Evolutionary conservation across 192 early-diverging fungal species (phyloP).

Genomic region (Backusella psychrophila): DNA sequence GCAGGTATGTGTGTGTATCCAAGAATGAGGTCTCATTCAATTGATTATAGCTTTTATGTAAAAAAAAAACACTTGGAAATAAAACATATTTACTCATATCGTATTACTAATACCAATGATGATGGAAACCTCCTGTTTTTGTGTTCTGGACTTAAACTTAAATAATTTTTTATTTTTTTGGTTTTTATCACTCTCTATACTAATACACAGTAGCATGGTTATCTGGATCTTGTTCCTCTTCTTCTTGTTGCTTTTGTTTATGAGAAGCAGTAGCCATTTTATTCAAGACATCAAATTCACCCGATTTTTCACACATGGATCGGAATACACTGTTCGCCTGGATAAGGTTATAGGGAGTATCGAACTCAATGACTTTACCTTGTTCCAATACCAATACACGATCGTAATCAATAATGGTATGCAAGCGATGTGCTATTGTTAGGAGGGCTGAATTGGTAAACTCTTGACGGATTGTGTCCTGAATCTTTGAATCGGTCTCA

Average conservation of each 20-base stretch:
- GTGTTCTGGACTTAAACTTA: too few relatives aligned
- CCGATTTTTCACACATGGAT: constrained; percentile 80
- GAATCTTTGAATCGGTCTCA: constrained; percentile 80
- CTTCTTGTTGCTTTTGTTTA: background rate
- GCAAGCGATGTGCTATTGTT: constrained; percentile 52
- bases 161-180: background rate
- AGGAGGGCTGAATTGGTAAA: constrained; percentile 62
- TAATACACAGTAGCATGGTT: constrained; percentile 1
- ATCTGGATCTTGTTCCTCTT: background rate
- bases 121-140: too few relatives aligned
- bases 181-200: background rate
- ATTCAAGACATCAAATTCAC: constrained; percentile 73
- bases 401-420: constrained; percentile 55
- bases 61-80: too few relatives aligned
- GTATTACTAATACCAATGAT: too few relatives aligned
- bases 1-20: background rate
- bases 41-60: background rate
- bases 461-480: constrained; percentile 74
- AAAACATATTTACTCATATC: too few relatives aligned
- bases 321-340: constrained; percentile 58
- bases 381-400: constrained; percentile 66
- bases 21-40: background rate
- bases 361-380: constrained; percentile 77
- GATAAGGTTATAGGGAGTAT: constrained; percentile 70
- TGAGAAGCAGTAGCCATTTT: constrained; percentile 40